These are phyloP conservation scores for Aphanomyces invadans DNA, from an alignment of 352 stramenopile genomes.

Conservation along the genomic window DNA sequence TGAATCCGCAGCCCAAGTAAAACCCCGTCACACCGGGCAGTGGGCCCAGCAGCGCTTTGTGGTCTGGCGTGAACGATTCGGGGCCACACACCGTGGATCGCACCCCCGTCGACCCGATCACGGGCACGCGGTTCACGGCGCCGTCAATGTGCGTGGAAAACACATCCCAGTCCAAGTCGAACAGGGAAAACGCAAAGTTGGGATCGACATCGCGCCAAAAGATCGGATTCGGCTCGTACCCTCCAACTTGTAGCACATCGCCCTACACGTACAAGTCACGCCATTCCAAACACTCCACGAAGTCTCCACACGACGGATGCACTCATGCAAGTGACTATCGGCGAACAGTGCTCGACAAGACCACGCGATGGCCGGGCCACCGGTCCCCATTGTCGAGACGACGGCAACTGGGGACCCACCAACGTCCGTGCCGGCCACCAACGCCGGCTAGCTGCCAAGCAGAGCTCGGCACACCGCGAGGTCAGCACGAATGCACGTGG, in stretches of 20 bases:
- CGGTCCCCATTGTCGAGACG: no score
- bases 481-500: no score
- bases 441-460: no score
- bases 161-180: constrained; percentile 31
- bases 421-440: no score
- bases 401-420: no score
- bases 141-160: constrained; percentile 29
- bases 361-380: no score
- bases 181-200: constrained; percentile 29
- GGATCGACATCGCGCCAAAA: constrained; percentile 27
- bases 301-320: no score
- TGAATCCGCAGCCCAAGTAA: constrained; percentile 31
- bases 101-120: constrained; percentile 26
- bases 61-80: constrained; percentile 31
- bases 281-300: no score
- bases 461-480: no score
- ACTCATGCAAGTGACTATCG: no score
- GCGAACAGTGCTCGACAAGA: no score
- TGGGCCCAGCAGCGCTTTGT: constrained; percentile 28
- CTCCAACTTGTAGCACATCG: constrained; percentile 28
- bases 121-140: constrained; percentile 24
- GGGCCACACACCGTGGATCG: constrained; percentile 30
- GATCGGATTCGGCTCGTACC: constrained; percentile 30
- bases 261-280: constrained; percentile 24
- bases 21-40: constrained; percentile 26